Evolutionary conservation across 2,329 filamentous ascomycete species (phyloP).

Genomic region (Pseudogymnoascus sp.): DNA sequence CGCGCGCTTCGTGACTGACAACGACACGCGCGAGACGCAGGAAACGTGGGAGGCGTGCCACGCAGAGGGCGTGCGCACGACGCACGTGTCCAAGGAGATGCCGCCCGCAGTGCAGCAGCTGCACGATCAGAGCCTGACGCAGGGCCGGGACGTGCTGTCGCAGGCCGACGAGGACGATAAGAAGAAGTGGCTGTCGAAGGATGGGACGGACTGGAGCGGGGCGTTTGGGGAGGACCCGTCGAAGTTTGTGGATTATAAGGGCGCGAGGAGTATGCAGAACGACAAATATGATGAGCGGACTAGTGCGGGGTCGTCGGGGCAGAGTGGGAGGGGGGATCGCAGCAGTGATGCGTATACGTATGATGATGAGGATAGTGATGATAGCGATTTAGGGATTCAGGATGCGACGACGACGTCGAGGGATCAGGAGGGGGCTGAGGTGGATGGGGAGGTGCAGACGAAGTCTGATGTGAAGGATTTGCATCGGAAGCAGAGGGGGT

Average conservation of each 20-base stretch:
- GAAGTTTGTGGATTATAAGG: slow-evolving; percentile 20
- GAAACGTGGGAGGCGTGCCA: slow-evolving; percentile 92
- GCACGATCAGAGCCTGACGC: slow-evolving; percentile 71
- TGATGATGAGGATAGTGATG: slow-evolving; percentile 21
- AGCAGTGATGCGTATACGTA: slow-evolving; percentile 1
- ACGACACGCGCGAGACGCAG: slow-evolving; percentile 83
- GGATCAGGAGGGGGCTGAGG: neutral
- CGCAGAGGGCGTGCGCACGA: slow-evolving; percentile 71
- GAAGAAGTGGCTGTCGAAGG: slow-evolving; percentile 66
- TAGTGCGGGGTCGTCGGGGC: neutral
- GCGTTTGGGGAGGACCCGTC: slow-evolving; percentile 73
- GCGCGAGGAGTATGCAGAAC: slow-evolving; percentile 19
- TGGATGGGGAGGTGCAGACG: slow-evolving; percentile 6
- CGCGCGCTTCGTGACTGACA: slow-evolving; percentile 72
- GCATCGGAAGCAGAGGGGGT: slow-evolving; percentile 74
- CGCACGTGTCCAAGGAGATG: slow-evolving; percentile 63
- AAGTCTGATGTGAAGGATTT: slow-evolving; percentile 45
- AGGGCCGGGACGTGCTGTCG: slow-evolving; percentile 73
- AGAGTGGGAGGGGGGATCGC: neutral
- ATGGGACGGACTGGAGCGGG: slow-evolving; percentile 78
- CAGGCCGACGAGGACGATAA: slow-evolving; percentile 64
- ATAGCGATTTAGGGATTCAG: slow-evolving; percentile 46
- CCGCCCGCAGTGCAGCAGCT: slow-evolving; percentile 64
- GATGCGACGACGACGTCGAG: slow-evolving; percentile 34
- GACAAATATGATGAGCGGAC: neutral